Conservation (phyloP, 208 protist genomes). For the Acanthamoeba castellanii region DNA sequence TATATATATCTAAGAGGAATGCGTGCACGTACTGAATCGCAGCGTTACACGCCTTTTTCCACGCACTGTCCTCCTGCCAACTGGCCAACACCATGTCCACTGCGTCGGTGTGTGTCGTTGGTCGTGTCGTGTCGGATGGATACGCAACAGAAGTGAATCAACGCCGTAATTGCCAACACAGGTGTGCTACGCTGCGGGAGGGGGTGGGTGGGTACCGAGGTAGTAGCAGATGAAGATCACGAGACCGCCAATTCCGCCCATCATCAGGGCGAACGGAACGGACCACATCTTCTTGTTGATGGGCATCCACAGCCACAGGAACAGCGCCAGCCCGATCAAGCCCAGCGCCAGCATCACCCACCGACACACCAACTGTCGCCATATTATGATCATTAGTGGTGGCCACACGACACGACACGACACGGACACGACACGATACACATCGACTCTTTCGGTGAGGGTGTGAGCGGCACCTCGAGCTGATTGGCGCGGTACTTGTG, state of each 20-base stretch:
- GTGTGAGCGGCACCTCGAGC: too few species aligned
- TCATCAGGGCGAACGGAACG: background rate
- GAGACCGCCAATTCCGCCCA: background rate
- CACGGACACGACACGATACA: too few species aligned
- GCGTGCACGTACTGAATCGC: background rate
- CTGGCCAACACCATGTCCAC: background rate
- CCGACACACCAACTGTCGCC: background rate
- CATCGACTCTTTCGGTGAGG: too few species aligned
- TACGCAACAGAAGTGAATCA: too few species aligned
- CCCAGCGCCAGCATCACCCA: slow-evolving; percentile 16
- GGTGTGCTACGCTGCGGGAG: too few species aligned
- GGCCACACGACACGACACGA: too few species aligned
- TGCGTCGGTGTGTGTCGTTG: background rate
- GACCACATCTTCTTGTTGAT: slow-evolving; percentile 39
- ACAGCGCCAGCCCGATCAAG: background rate
- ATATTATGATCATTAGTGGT: too few species aligned
- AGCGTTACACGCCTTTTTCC: background rate
- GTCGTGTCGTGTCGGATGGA: too few species aligned
- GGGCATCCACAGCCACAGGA: slow-evolving; percentile 36
- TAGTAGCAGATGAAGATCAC: background rate
- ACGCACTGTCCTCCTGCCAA: background rate
- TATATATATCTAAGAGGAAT: too few species aligned
- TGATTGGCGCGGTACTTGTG: background rate
- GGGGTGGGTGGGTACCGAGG: background rate
- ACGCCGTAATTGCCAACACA: too few species aligned